Percentiles rank a stretch among this genome's conserved stretches.
Evolutionary conservation across 352 stramenopile genomes (phyloP).

Genomic region (Phytophthora litchii): DNA sequence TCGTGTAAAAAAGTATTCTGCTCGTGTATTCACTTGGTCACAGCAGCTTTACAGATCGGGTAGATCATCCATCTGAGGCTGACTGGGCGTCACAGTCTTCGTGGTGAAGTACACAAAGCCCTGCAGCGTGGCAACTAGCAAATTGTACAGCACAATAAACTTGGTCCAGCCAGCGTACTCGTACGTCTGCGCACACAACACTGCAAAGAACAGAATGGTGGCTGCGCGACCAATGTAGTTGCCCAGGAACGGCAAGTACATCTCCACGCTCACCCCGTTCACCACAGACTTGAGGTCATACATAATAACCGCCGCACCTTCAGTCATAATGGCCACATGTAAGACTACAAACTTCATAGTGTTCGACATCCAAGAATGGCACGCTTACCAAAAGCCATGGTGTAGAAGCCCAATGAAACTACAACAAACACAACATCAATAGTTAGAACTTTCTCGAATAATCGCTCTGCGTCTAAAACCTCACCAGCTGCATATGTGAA

Average conservation of each 20-base stretch:
- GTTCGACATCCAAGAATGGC: not conserved
- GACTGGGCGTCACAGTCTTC: conserved; percentile 63
- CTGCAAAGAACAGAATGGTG: conserved; percentile 83
- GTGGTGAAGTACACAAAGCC: conserved; percentile 86
- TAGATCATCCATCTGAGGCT: conserved; percentile 69
- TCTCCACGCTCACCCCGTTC: conserved; percentile 80
- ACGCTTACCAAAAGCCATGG: conserved; percentile 80
- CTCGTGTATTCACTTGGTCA: conserved; percentile 22
- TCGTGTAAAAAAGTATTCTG: conserved; percentile 6
- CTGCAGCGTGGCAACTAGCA: conserved; percentile 75
- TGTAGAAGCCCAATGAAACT: conserved; percentile 83
- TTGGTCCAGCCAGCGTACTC: conserved; percentile 74
- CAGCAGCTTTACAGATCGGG: conserved; percentile 50
- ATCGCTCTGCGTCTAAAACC: conserved; percentile 11
- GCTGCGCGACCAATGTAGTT: conserved; percentile 87
- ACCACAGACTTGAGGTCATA: conserved; percentile 89
- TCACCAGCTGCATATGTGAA: conserved; percentile 65
- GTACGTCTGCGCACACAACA: conserved; percentile 73
- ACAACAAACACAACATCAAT: conserved; percentile 15
- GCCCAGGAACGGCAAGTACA: conserved; percentile 86
- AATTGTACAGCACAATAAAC: conserved; percentile 78
- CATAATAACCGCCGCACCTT: conserved; percentile 75
- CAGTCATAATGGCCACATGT: conserved; percentile 4
- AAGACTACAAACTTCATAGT: not conserved
- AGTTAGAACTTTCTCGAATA: conserved; percentile 3